Conservation (phyloP, 2,329 filamentous ascomycete species). For the Xylaria sp. region DNA sequence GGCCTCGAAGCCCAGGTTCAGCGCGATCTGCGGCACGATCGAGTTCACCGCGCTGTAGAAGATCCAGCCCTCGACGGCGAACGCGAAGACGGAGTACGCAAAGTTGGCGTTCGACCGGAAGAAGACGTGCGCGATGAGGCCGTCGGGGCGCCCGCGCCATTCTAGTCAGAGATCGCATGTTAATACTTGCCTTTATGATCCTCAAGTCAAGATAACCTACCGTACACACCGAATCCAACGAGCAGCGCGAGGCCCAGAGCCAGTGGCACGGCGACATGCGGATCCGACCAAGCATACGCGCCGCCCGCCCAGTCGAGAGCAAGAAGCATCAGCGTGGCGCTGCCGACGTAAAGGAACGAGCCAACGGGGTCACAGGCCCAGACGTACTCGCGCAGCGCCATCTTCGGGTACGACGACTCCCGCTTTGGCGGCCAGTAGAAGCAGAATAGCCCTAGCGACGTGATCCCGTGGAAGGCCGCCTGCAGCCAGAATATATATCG, state of each 20-base stretch:
- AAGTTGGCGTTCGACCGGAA: slow-evolving; percentile 58
- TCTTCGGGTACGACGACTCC: slow-evolving; percentile 42
- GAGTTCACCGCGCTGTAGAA: slow-evolving; percentile 58
- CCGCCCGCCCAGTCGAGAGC: slow-evolving; percentile 51
- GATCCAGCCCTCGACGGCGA: slow-evolving; percentile 61
- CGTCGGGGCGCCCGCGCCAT: slow-evolving; percentile 57
- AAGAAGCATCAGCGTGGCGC: slow-evolving; percentile 48
- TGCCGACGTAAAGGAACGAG: slow-evolving; percentile 46
- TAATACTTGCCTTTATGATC: not conserved
- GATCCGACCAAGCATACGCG: slow-evolving; percentile 43
- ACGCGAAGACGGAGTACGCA: slow-evolving; percentile 56
- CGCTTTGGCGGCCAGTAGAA: slow-evolving; percentile 51
- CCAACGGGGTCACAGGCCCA: slow-evolving; percentile 54
- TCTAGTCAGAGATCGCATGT: slow-evolving; percentile 39
- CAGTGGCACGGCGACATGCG: slow-evolving; percentile 45
- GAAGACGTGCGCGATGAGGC: slow-evolving; percentile 59
- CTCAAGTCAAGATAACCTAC: slow-evolving; percentile 32
- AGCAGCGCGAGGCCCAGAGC: slow-evolving; percentile 46
- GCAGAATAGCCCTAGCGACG: slow-evolving; percentile 49
- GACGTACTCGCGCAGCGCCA: slow-evolving; percentile 43
- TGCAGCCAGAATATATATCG: slow-evolving; percentile 63
- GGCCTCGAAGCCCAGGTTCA: slow-evolving; percentile 52
- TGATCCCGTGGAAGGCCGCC: slow-evolving; percentile 54
- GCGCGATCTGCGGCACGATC: slow-evolving; percentile 51
- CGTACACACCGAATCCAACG: slow-evolving; percentile 43